phyloP scores from a whole-genome alignment of 2,329 filamentous ascomycete species.

The Aspergillus japonicus region DNA sequence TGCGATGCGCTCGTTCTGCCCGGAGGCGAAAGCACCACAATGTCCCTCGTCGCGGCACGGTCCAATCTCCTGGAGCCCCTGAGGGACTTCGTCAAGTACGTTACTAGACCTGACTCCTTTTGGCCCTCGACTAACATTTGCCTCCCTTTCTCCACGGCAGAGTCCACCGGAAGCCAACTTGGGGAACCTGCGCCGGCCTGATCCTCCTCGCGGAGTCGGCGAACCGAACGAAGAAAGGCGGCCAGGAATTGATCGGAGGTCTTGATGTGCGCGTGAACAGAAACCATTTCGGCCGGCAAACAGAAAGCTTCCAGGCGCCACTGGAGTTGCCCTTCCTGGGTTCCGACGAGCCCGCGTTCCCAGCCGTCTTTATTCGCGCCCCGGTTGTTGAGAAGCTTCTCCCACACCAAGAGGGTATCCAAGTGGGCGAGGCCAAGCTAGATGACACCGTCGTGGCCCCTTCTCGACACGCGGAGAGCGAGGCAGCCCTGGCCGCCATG shows the following conservation, averaged over 20 bases:
- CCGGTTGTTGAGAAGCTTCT: constrained; percentile 87
- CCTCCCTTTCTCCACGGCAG: constrained; percentile 43
- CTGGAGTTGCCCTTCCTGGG: constrained; percentile 70
- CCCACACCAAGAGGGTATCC: constrained; percentile 50
- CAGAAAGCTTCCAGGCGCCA: constrained; percentile 81
- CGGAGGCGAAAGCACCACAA: constrained; percentile 91
- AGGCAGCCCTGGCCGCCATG: constrained; percentile 46
- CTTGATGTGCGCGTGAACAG: constrained; percentile 86
- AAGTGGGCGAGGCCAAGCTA: constrained; percentile 48
- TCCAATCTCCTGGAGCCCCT: constrained; percentile 80
- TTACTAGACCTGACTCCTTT: constrained; percentile 14
- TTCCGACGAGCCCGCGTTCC: constrained; percentile 55
- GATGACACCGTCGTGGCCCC: constrained; percentile 60
- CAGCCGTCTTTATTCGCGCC: constrained; percentile 88
- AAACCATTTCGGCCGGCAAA: constrained; percentile 93
- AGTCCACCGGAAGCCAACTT: constrained; percentile 74
- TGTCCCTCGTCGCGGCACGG: constrained; percentile 80
- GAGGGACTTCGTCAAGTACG: constrained; percentile 84
- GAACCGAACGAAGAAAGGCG: constrained; percentile 83
- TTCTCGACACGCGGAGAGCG: constrained; percentile 48
- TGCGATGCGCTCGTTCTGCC: constrained; percentile 88
- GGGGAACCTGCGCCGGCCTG: constrained; percentile 94
- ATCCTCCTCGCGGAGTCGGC: constrained; percentile 87
- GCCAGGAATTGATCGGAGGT: constrained; percentile 90
- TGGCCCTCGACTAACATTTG: constrained; percentile 15